Evolutionary conservation across 805 yeast species (phyloP), one percentile per base, ranked within the genome.

Genomic region (Myxozyma udenii): DNA sequence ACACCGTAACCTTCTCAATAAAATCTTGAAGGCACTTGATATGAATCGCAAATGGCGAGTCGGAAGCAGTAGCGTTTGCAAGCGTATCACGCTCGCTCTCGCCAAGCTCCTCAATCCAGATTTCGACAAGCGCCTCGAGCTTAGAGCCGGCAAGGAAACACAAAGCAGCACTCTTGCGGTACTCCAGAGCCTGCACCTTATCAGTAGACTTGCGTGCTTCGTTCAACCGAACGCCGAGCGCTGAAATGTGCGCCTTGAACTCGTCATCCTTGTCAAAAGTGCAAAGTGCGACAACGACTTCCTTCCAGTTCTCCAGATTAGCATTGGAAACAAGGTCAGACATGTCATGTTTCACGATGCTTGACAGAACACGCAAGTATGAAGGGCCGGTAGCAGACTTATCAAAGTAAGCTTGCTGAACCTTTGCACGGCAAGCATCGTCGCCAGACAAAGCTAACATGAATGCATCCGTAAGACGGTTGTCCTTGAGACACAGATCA

Each of bases 91-190:
- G 22, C 58, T 80, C 83, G 25, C 71, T 64, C 1, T 72, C 64
- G 43, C 75, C 70, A 63, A 85, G 72, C 68, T 93, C 98, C 24
- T 79, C 73, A 46, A 87, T 76, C 99, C 99, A 93, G 57, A 93
- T 78, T 11, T 73, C 68, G 3, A 95, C 79, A 42, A 88, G 83
- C 64, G 83, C 85, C 56, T 85, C 95, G 46, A 89, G 74, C 3
- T 93, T 83, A 40, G 81, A 78, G 26, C 96, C 96, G 19, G 88
- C 85, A 58, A 88, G 74, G 67, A 83, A 93, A 58, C 89, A 81
- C 30, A 79, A 68, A 41, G 91, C 72, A 1, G 98, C 95, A 65
- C 82, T 78, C 62, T 82, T 80, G 67, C 97, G 80, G 48, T 78
- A 70, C 12, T 64, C 68, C 22, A 62, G 58, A 30, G 67, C 58